phyloP scores from a whole-genome alignment of 306 rosid genomes.

The Prunus persica region Prunus_persica_NCBIv2 NC_034016.1:13735501-13736000 shows the following conservation, averaged over 20 bases:
- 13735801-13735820: slow-evolving; percentile 61
- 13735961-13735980: slow-evolving; percentile 69
- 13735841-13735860: slow-evolving; percentile 24
- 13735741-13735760: slow-evolving; percentile 30
- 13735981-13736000: slow-evolving; percentile 34
- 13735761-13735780: slow-evolving; percentile 30
- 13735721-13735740: slow-evolving; percentile 21
- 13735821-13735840: slow-evolving; percentile 36
- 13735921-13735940: slow-evolving; percentile 60
- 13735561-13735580: slow-evolving; percentile 34
- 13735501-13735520: slow-evolving; percentile 40
- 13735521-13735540: slow-evolving; percentile 55
- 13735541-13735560: slow-evolving; percentile 35
- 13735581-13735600: slow-evolving; percentile 35
- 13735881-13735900: slow-evolving; percentile 27
- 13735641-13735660: slow-evolving; percentile 36
- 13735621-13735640: slow-evolving; percentile 63
- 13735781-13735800: slow-evolving; percentile 61
- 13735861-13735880: slow-evolving; percentile 18
- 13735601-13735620: slow-evolving; percentile 22
- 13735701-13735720: slow-evolving; percentile 44
- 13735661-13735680: slow-evolving; percentile 8
- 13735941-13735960: slow-evolving; percentile 55
- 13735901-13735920: slow-evolving; percentile 27
- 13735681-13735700: slow-evolving; percentile 55